Evolutionary conservation across 441 rosid species (phyloP).

Genomic region (Biscutella laevigata): DNA sequence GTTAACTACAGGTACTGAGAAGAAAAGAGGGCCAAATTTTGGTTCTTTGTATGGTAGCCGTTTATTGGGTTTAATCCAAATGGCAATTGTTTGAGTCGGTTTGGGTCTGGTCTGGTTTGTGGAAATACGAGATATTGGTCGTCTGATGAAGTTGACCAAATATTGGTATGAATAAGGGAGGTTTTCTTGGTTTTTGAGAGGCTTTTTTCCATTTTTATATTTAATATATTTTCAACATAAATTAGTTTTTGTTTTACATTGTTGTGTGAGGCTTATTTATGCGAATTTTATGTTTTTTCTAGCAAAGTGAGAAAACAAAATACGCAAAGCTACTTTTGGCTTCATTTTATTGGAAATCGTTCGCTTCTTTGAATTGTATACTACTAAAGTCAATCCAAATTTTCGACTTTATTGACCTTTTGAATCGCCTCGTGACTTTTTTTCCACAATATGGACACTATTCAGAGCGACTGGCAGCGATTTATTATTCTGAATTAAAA

Average conservation of each 20-base stretch:
- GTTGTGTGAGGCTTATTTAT: slow-evolving; percentile 6
- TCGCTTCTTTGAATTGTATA: slow-evolving; percentile 8
- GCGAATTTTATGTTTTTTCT: background rate
- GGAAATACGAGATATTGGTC: slow-evolving; percentile 21
- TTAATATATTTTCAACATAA: slow-evolving; percentile 9
- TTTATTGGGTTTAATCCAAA: too few species aligned
- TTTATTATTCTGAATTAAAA: too few species aligned
- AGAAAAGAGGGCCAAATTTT: background rate
- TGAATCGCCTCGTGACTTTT: background rate
- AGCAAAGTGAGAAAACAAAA: background rate
- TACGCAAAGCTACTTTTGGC: background rate
- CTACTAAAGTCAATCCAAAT: background rate
- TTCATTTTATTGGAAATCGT: background rate
- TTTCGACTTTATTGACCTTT: background rate
- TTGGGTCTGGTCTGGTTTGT: slow-evolving; percentile 10
- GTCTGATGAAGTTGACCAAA: slow-evolving; percentile 13
- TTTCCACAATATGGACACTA: too few species aligned
- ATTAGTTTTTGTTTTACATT: slow-evolving; percentile 2
- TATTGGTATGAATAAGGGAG: slow-evolving; percentile 21
- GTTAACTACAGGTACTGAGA: slow-evolving; percentile 38
- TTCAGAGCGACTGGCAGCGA: too few species aligned
- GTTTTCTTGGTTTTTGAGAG: slow-evolving; percentile 10
- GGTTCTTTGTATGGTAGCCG: slow-evolving; percentile 9
- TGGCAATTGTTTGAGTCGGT: slow-evolving; percentile 20
- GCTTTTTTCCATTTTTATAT: background rate